These are phyloP conservation scores for Cydonia oblonga DNA, from an alignment of 331 rosid genomes.

Conservation along the genomic window DNA sequence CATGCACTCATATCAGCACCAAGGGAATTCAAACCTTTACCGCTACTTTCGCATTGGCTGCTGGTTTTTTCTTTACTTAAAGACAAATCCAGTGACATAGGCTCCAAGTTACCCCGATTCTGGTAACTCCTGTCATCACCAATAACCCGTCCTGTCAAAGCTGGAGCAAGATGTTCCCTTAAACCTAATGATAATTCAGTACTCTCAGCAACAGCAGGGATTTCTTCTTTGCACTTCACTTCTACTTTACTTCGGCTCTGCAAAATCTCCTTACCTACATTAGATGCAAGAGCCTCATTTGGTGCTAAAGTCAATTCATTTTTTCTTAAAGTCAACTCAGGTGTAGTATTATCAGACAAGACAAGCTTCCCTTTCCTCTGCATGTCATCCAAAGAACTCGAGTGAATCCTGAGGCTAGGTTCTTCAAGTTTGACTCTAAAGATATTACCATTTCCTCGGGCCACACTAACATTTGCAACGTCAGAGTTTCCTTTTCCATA, in stretches of 20 bases:
- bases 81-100: constrained; percentile 42
- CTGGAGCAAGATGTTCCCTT: constrained; percentile 29
- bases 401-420: constrained; percentile 11
- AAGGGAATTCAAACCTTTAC: constrained; percentile 10
- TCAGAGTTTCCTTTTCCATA: constrained; percentile 30
- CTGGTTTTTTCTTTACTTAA: constrained; percentile 36
- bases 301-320: constrained; percentile 37
- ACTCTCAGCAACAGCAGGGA: constrained; percentile 24
- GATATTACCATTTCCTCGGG: constrained; percentile 17
- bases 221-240: constrained; percentile 29
- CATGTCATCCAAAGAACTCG: constrained; percentile 24
- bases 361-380: constrained; percentile 25
- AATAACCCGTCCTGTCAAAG: constrained; percentile 11
- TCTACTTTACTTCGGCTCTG: constrained; percentile 12
- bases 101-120: constrained; percentile 26
- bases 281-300: constrained; percentile 31
- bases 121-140: constrained; percentile 9
- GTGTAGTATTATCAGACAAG: constrained; percentile 11
- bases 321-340: constrained; percentile 23
- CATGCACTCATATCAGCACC: constrained; percentile 26
- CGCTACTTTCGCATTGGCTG: constrained; percentile 19
- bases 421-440: constrained; percentile 39
- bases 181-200: constrained; percentile 36
- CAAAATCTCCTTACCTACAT: constrained; percentile 20
- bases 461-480: constrained; percentile 18